Evolutionary conservation across 129 eudicot species (phyloP), one percentile per base, ranked within the genome.

Genomic region (Escallonia rubra): DNA sequence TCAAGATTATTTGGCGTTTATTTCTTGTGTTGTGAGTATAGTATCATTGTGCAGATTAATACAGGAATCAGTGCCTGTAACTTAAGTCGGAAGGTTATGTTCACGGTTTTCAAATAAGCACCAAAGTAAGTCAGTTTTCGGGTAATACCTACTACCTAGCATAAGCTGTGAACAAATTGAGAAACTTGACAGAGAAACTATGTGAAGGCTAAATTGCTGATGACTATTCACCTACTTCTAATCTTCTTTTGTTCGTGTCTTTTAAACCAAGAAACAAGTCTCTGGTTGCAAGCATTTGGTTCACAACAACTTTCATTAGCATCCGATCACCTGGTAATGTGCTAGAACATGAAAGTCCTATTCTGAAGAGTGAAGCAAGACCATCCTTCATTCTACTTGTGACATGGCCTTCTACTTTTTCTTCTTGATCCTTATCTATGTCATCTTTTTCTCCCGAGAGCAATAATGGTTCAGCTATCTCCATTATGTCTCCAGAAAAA

Each of bases 261-360:
- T 48, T 9, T 0, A 3, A 42, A 44, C 9, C 48, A 65, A 38
- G 48, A 52, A 66, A 52, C 10, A 48, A 52, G 41, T 66, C n/a
- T 56, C 49, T 43, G 50, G 53, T 40, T 39, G 71, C n/a, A 12
- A 34, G 59, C 60, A 66, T 34, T 66, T 66, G 7, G 50, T 66
- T 52, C 48, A 52, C 50, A 41, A 66, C 71, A 52, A 48, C 34
- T 16, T 66, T 40, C 49, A 66, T 66, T 8, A 60, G 71, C 70
- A 64, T 16, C 55, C 77, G 51, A 53, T 47, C 62, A 56, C 53
- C 13, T 9, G 71, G 49, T 8, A 43, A 3, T 11, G 47, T 47
- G 44, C 40, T 8, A 5, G 70, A 64, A 66, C 77, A 72, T 5
- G 67, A 61, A 60, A 71, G 53, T 45, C 67, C 67, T 13, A 63